Evolutionary conservation across 192 early-diverging fungal species (phyloP), one percentile per base, ranked within the genome.

Genomic region (Gaertneriomyces semiglobifer): DNA sequence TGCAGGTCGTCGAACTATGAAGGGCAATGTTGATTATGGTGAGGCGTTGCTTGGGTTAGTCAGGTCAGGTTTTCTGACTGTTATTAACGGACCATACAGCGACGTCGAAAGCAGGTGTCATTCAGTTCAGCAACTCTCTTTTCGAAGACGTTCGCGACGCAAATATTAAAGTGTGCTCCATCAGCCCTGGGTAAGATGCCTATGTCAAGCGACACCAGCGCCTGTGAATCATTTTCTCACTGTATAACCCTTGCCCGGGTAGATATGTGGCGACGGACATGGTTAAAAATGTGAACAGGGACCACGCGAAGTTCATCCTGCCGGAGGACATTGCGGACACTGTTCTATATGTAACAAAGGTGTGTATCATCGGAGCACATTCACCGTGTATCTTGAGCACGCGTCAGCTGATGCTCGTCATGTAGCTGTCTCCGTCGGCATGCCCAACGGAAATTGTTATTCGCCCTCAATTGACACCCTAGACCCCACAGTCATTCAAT

Each of bases 131-230:
- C 6, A 61, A 45, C 5, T 19, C 44, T n/a, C 44, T 61, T 5
- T 61, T 61, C 45, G 60, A 61, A 44, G 60, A 61, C 42, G 60
- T 61, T 0, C 60, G 60, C 14, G 60, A 42, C 12, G n/a, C 14
- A 4, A 61, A 61, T 20, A 61, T 61, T 39, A 61, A 61, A 44
- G 60, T 61, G 18, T 61, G 60, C 39, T 33, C 60, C 11, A 45
- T 61, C 60, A 8, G 60, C 42, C 60, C 60, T 20, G 60, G 60
- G 19, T 61, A 61, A 33, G 57, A 33, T 33, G 25, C 25, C 25
- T 33, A 33, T 33, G 2, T 33, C 25, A 33, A 33, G 5, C 50
- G n/a, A 52, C n/a, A 52, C n/a, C 6, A 6, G 50, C 50, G 20
- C 50, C 33, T 33, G 33, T 58, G 50, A 8, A 58, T 19, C 6